Conservation (phyloP, 495 filamentous ascomycete genomes). For the Lophiostoma macrostomum region DNA sequence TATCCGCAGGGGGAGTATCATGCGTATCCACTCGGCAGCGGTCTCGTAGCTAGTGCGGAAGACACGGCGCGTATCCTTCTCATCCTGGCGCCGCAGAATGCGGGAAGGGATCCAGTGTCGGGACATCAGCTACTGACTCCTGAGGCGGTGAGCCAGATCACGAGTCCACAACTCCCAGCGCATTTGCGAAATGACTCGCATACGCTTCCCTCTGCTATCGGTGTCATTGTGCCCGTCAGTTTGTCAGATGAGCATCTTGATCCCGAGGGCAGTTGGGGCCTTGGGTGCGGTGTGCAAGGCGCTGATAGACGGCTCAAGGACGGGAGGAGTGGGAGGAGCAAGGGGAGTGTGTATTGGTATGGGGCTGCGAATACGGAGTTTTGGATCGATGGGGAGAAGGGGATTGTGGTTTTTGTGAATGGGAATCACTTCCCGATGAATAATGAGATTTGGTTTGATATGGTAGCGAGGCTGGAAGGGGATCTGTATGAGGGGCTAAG, state of each 20-base stretch:
- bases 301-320: slow-evolving; percentile 1
- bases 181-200: slow-evolving; percentile 9
- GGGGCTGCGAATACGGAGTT: slow-evolving; percentile 26
- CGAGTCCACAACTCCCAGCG: slow-evolving; percentile 1
- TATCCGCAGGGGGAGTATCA: slow-evolving; percentile 12
- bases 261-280: slow-evolving; percentile 14
- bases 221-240: not conserved
- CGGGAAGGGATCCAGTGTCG: slow-evolving; percentile 11
- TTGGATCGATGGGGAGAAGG: slow-evolving; percentile 20
- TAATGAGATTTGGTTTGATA: slow-evolving; percentile 6
- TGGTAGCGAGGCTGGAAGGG: slow-evolving; percentile 16
- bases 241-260: slow-evolving; percentile 2
- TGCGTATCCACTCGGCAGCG: slow-evolving; percentile 11
- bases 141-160: not conserved
- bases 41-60: not conserved
- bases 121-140: not conserved
- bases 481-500: slow-evolving; percentile 9
- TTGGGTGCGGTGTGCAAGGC: slow-evolving; percentile 20
- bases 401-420: slow-evolving; percentile 14
- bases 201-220: not conserved
- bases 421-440: slow-evolving; percentile 23
- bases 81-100: slow-evolving; percentile 13
- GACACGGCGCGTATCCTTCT: slow-evolving; percentile 9
- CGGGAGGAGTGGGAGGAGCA: slow-evolving; percentile 13
- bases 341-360: slow-evolving; percentile 27